Evolutionary conservation across 2,329 filamentous ascomycete species (phyloP), one percentile per base, ranked within the genome.

Genomic region (Rutstroemia sp.): DNA sequence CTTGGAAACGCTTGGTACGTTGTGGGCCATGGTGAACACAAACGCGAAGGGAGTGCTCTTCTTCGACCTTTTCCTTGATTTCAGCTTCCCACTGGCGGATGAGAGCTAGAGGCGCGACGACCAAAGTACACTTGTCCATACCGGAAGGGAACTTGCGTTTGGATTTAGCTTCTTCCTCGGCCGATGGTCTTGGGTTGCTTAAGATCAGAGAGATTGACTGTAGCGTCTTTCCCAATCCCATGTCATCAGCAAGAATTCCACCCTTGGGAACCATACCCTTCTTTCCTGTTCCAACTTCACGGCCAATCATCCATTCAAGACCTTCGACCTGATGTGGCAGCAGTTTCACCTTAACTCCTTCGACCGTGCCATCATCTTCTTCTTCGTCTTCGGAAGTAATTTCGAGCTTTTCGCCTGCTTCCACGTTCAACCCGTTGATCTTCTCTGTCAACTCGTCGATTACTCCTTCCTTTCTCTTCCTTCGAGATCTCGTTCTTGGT

Each of bases 81-180:
- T 99, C 94, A 1, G 85, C 78, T 72, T 99, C 94, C 94, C 94
- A 99, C 71, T 99, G 94, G 64, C 94, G 88, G 73, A 99, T 97
- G 46, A 99, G 77, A 6, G 94, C 92, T 30, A 99, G 75, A 0
- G 94, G 94, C 1, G 94, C 94, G 51, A 99, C 89, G 7, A 99
- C 91, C 10, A 99, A 77, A 0, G 94, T 99, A 9, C 85, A 84
- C 68, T 88, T 92, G 63, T 87, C 83, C 23, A 92, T 75, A 7
- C 79, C 78, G 6, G 82, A 78, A 17, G 84, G 82, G n/a, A 87
- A 76, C 69, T 86, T 88, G 68, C 85, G 86, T 74, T 86, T 81
- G 0, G 76, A 76, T 39, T 45, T 51, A 12, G 44, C 46, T 80
- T 76, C 5, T 78, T 75, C 78, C 45, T 80, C 78, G 57, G 77